Evolutionary conservation across 352 stramenopile genomes (phyloP), one percentile per base, ranked within the genome.

Genomic region (Peronosclerospora sorghi): DNA sequence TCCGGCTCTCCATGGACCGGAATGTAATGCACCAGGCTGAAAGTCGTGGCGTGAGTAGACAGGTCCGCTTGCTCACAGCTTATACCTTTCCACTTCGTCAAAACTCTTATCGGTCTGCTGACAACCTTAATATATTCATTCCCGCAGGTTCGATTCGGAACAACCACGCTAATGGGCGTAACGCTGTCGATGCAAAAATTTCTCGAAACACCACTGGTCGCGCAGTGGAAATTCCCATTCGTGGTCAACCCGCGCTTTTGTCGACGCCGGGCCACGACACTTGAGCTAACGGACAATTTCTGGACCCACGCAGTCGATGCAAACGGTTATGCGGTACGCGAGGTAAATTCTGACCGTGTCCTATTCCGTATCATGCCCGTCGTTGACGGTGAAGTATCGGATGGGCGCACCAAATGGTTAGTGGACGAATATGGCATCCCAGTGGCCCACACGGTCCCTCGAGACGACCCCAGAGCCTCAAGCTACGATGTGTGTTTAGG

Each of bases 151-250:
- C 28, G 15, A 10, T n/a, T 30, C 13, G 28, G 2, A 34, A 34
- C 15, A 23, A 21, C 26, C 8, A 12, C 18, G 18, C 13, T 13
- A 48, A 65, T 65, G 56, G 45, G 51, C 18, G 27, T 42, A 1
- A 38, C 45, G 4, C 19, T 67, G 18, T 65, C 56, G 28, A 62
- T 56, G 41, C 35, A 67, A 41, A 61, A 59, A 41, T 62, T 66
- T 35, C 44, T 73, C 35, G 44, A 46, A 8, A 57, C 50, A 26
- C 59, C 59, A 17, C 51, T 73, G 18, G 32, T 42, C 12, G 41
- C 55, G 46, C 63, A 73, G 42, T 66, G 53, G 56, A 62, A 66
- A 36, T 73, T 70, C 41, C 63, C 63, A 32, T 68, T 65, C 45
- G 51, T 59, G 26, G 55, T 73, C 10, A 69, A 60, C 46, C 59